Evolutionary conservation across 306 rosid species (phyloP), one percentile per base, ranked within the genome.

Genomic region (Herpetospermum pedunculosum): DNA sequence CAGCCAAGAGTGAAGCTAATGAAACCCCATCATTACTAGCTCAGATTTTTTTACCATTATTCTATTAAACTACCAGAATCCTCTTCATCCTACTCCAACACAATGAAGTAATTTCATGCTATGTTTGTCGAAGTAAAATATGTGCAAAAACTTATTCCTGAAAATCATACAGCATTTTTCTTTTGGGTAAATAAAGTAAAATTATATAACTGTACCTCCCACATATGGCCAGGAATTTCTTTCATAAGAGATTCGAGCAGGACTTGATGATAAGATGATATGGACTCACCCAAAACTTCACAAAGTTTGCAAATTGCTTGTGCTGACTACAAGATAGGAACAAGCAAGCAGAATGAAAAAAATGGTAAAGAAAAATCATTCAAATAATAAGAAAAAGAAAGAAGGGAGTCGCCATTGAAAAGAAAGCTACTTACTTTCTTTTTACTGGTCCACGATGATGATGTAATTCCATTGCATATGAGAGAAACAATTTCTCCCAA

Each of bases 231-330:
- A 40, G 97, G 89, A 83, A 88, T 86, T 82, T 93, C 98, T 74
- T 87, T 93, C 94, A 89, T 80, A 55, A 91, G 91, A 84, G 85
- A 83, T 73, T 91, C 85, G 75, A 94, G 92, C 79, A 94, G 75
- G 73, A 88, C 85, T 54, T 80, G 80, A 82, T 84, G 85, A 78
- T 91, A 80, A 73, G 96, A 73, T 62, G 90, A 83, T 80, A 91
- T 81, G 70, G 97, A 88, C 70, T 94, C 98, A 44, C 90, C 98
- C 86, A 94, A 86, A 83, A 89, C 95, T 75, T 94, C 98, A 85
- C 97, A 77, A 70, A 91, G 97, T 84, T 77, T 94, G 80, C 86
- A 81, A 75, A 91, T 88, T 76, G 98, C 97, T 80, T 54, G 88
- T 37, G 95, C 98, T 70, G 96, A 86, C 98, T 94, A 86, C 86